A percentile compares a stretch with the other conserved stretches of the same genome.
phyloP scores from a whole-genome alignment of 2,329 filamentous ascomycete genomes.

The Calonectria crousiana region DNA sequence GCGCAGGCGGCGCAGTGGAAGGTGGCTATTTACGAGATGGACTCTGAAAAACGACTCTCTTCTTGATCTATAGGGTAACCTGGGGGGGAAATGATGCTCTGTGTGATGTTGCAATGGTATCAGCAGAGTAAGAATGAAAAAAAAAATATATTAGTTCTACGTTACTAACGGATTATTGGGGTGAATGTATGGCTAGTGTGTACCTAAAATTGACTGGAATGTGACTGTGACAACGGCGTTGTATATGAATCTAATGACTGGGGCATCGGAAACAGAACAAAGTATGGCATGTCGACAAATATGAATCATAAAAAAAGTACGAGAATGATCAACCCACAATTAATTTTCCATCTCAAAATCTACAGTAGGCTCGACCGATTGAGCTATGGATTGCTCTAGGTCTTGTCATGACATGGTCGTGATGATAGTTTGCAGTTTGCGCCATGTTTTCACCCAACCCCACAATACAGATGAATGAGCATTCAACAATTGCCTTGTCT shows the following conservation, averaged over 20 bases:
- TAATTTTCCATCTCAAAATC: neutral
- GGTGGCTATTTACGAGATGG: slow-evolving; percentile 34
- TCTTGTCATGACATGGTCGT: neutral
- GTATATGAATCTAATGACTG: neutral
- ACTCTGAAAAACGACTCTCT: slow-evolving; percentile 46
- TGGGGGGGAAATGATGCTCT: slow-evolving; percentile 5
- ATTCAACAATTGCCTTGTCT: neutral
- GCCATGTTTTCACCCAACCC: neutral
- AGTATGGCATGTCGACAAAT: neutral
- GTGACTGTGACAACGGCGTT: neutral
- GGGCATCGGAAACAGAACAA: neutral
- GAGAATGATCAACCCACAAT: neutral
- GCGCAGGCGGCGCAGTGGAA: neutral
- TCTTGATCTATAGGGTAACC: slow-evolving; percentile 33
- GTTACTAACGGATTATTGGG: neutral
- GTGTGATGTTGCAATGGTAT: neutral
- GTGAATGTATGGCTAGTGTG: neutral
- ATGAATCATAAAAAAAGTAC: neutral
- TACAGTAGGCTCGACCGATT: neutral
- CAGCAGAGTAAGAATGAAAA: neutral
- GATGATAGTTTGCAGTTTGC: neutral
- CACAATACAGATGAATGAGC: neutral
- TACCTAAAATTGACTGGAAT: neutral
- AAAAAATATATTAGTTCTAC: neutral
- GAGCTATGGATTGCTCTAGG: neutral